phyloP scores from a whole-genome alignment of 2,329 filamentous ascomycete genomes.

The Arthrobotrys pseudoclavata region DNA sequence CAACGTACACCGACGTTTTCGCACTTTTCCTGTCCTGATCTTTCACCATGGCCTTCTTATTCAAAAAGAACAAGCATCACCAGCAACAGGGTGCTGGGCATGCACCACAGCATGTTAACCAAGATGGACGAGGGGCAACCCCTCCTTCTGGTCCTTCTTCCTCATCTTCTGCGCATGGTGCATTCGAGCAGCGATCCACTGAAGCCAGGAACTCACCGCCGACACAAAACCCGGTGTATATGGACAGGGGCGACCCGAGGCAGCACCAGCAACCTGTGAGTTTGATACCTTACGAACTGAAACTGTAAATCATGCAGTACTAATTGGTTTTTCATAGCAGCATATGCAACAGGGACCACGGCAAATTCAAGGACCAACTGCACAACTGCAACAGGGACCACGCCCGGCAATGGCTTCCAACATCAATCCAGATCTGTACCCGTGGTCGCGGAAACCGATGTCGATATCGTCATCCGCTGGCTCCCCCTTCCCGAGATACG shows the following conservation, averaged over 20 bases:
- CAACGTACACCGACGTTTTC: slow-evolving; percentile 28
- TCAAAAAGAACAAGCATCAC: slow-evolving; percentile 59
- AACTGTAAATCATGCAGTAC: neutral
- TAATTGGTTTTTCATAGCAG: slow-evolving; percentile 6
- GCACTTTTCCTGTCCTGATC: slow-evolving; percentile 12
- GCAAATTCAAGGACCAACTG: neutral
- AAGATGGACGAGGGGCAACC: slow-evolving; percentile 51
- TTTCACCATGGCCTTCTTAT: slow-evolving; percentile 53
- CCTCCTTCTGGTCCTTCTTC: slow-evolving; percentile 55
- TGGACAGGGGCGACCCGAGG: slow-evolving; percentile 52
- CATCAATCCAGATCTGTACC: slow-evolving; percentile 75
- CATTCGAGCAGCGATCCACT: slow-evolving; percentile 38
- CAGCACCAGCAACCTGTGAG: slow-evolving; percentile 53
- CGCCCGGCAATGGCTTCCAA: slow-evolving; percentile 54
- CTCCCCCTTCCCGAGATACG: slow-evolving; percentile 95
- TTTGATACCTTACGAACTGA: neutral
- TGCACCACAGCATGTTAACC: slow-evolving; percentile 38
- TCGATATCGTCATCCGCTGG: slow-evolving; percentile 85
- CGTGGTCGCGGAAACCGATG: slow-evolving; percentile 91
- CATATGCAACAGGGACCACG: slow-evolving; percentile 8
- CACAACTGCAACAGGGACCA: slow-evolving; percentile 32
- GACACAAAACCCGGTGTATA: slow-evolving; percentile 46
- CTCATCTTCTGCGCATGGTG: slow-evolving; percentile 51
- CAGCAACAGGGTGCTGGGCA: slow-evolving; percentile 35
- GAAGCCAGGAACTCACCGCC: slow-evolving; percentile 50